Conservation (phyloP, 2,329 filamentous ascomycete species). For the Bipolaris sorokiniana region DNA sequence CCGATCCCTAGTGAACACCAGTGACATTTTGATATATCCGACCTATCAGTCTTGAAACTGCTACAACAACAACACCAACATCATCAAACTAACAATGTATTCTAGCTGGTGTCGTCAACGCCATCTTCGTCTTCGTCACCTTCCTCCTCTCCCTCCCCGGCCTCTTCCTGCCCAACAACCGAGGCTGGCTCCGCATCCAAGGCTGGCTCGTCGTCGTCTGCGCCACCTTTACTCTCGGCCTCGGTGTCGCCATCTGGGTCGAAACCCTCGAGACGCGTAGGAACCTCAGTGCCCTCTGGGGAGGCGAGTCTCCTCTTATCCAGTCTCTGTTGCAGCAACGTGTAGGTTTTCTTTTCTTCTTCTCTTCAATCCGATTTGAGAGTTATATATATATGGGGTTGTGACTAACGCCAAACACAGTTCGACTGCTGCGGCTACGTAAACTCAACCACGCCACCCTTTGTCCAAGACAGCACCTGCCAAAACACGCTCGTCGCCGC, state of each 20-base stretch:
- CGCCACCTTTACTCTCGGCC: constrained; percentile 67
- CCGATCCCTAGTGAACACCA: constrained; percentile 1
- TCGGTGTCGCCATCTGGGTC: constrained; percentile 68
- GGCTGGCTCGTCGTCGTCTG: constrained; percentile 72
- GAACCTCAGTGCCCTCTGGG: constrained; percentile 68
- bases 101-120: constrained; percentile 72
- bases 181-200: constrained; percentile 73
- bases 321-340: constrained; percentile 74
- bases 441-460: constrained; percentile 74
- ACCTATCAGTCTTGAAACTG: no score
- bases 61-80: background rate
- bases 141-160: constrained; percentile 74
- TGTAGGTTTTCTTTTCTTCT: constrained; percentile 63
- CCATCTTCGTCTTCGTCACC: constrained; percentile 72
- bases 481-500: constrained; percentile 73
- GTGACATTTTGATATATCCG: no score
- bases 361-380: no score
- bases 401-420: constrained; percentile 49
- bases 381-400: background rate
- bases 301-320: constrained; percentile 59
- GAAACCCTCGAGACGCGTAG: constrained; percentile 71
- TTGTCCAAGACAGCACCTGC: constrained; percentile 72
- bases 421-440: constrained; percentile 82
- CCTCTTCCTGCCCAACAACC: constrained; percentile 68
- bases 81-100: constrained; percentile 31